These are phyloP conservation scores for Bacterosira constricta DNA, from an alignment of 108 stramenopile species.

Conservation along the genomic window DNA sequence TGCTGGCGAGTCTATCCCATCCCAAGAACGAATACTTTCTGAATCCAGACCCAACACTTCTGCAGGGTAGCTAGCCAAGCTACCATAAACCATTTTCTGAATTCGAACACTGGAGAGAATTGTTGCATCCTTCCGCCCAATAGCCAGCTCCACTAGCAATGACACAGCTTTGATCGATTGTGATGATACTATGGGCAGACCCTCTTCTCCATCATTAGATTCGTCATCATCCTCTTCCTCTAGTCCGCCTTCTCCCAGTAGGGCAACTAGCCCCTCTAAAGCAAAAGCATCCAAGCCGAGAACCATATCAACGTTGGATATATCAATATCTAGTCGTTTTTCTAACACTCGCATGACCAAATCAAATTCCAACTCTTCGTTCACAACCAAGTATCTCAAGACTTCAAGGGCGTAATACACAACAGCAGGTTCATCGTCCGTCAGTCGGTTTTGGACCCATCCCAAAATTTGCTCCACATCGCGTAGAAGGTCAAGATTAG, in stretches of 20 bases:
- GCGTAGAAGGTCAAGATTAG: constrained; percentile 64
- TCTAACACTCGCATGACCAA: constrained; percentile 71
- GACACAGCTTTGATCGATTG: constrained; percentile 54
- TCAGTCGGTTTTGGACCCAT: constrained; percentile 67
- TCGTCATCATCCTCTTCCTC: constrained; percentile 46
- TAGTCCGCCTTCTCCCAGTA: constrained; percentile 63
- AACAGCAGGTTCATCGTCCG: constrained; percentile 54
- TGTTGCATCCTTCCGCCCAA: constrained; percentile 12
- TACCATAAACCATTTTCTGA: constrained; percentile 44
- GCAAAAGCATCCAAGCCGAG: constrained; percentile 41
- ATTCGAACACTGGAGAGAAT: constrained; percentile 21
- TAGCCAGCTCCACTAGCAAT: constrained; percentile 51
- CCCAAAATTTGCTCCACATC: constrained; percentile 70
- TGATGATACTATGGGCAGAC: constrained; percentile 23
- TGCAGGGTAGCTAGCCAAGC: constrained; percentile 57
- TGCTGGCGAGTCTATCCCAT: not conserved
- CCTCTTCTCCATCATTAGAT: constrained; percentile 32
- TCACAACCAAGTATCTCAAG: constrained; percentile 61
- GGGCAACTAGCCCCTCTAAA: constrained; percentile 59
- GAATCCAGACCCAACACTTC: constrained; percentile 62
- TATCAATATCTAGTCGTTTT: constrained; percentile 55
- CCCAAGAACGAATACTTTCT: constrained; percentile 50
- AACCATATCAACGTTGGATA: constrained; percentile 36
- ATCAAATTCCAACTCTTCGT: constrained; percentile 75
- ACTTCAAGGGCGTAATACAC: constrained; percentile 55